Evolutionary conservation across 495 filamentous ascomycete genomes (phyloP).

Genomic region (Penicillium subrubescens): DNA sequence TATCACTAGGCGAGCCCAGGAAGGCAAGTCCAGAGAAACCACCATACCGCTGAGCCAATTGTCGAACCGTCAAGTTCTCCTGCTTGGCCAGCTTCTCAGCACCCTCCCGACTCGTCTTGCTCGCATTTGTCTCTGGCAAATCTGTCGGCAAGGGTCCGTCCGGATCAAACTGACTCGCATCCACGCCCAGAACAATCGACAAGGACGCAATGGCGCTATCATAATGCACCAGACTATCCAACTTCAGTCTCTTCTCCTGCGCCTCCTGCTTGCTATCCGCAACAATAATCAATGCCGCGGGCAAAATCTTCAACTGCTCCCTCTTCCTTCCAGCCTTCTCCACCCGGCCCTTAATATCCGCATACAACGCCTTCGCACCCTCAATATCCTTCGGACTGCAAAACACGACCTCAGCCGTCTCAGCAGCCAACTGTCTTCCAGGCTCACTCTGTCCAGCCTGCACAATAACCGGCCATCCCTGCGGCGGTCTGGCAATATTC

Average conservation of each 20-base stretch:
- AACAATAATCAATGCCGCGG: conserved; percentile 52
- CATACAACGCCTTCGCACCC: conserved; percentile 52
- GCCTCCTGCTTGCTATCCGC: conserved; percentile 49
- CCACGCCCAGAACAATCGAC: conserved; percentile 48
- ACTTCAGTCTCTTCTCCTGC: conserved; percentile 45
- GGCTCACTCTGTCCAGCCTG: conserved; percentile 59
- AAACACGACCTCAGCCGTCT: conserved; percentile 59
- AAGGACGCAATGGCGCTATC: conserved; percentile 59
- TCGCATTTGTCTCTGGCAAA: conserved; percentile 55
- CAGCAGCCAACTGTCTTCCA: conserved; percentile 53
- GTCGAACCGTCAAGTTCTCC: conserved; percentile 50
- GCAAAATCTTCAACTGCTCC: conserved; percentile 54
- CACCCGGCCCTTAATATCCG: conserved; percentile 52
- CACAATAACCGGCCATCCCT: conserved; percentile 60
- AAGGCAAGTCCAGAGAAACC: conserved; percentile 55
- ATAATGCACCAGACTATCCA: conserved; percentile 57
- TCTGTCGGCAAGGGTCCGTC: conserved; percentile 51
- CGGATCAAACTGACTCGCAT: conserved; percentile 50
- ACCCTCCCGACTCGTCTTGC: conserved; percentile 48
- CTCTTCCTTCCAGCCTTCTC: conserved; percentile 43
- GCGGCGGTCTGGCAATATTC: conserved; percentile 55
- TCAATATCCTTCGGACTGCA: conserved; percentile 44
- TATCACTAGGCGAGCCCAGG: conserved; percentile 49
- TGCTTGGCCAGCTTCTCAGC: conserved; percentile 45
- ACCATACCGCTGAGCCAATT: conserved; percentile 53